Percentiles rank a stretch among this genome's conserved stretches.
These are phyloP conservation scores for Medakamo hakoo DNA, from an alignment of 139 green algal species.

Conservation along the genomic window DNA sequence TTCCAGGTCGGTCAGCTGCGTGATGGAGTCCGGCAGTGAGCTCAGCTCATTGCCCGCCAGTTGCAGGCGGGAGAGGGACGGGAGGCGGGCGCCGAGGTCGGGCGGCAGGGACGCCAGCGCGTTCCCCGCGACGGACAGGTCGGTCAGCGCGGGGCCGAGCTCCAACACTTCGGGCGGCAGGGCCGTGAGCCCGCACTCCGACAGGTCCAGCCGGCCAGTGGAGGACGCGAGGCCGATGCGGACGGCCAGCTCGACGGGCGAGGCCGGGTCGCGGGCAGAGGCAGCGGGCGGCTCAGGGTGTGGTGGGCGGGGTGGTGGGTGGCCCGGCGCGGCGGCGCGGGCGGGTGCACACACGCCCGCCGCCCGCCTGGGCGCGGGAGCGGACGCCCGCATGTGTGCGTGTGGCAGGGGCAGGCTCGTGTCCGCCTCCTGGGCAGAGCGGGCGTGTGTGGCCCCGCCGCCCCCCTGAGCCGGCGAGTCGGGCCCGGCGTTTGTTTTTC, in stretches of 20 bases:
- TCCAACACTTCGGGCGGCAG: constrained; percentile 33
- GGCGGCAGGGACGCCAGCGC: constrained; percentile 22
- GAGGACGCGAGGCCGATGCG: constrained; percentile 16
- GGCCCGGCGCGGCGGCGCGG: too few relatives aligned
- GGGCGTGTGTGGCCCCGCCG: too few relatives aligned
- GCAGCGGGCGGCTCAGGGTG: too few relatives aligned
- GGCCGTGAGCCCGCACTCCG: constrained; percentile 26
- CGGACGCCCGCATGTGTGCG: too few relatives aligned
- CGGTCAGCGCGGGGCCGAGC: constrained; percentile 22
- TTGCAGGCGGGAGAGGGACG: constrained; percentile 34
- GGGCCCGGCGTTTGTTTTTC: too few relatives aligned
- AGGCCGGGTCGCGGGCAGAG: too few relatives aligned
- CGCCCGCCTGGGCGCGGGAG: too few relatives aligned
- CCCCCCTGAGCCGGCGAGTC: too few relatives aligned
- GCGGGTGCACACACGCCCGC: too few relatives aligned
- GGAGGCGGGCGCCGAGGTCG: constrained; percentile 19
- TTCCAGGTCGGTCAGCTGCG: constrained; percentile 28
- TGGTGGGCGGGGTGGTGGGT: too few relatives aligned
- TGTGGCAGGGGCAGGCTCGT: too few relatives aligned
- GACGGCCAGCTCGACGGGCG: background rate
- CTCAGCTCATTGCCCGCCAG: constrained; percentile 53
- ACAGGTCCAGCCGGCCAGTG: constrained; percentile 49
- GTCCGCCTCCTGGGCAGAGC: too few relatives aligned
- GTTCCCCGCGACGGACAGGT: constrained; percentile 55
- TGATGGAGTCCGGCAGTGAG: constrained; percentile 23